A percentile compares a stretch with the other conserved stretches of the same genome.
phyloP scores from a whole-genome alignment of 306 rosid genomes.

The Nissolia schottii region DNA sequence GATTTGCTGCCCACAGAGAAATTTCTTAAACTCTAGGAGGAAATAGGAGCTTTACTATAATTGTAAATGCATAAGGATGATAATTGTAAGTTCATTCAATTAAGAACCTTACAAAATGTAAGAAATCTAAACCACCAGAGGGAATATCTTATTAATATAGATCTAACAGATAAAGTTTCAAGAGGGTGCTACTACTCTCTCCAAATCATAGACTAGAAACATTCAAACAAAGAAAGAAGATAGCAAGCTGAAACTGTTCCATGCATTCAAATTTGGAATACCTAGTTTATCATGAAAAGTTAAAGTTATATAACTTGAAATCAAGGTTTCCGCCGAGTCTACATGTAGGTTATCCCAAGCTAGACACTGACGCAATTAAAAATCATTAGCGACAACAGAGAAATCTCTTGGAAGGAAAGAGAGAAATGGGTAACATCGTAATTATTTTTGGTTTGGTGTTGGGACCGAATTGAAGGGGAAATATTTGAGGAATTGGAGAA shows the following conservation, averaged over 20 bases:
- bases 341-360: not conserved
- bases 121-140: not conserved
- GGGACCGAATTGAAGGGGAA: too few relatives aligned
- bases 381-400: not conserved
- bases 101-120: not conserved
- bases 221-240: not conserved
- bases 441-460: too few relatives aligned
- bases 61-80: slow-evolving; percentile 20
- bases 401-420: not conserved
- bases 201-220: not conserved
- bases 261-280: not conserved
- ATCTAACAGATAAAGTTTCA: not conserved
- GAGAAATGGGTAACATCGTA: not conserved
- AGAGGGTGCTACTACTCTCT: not conserved
- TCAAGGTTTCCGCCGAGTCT: not conserved
- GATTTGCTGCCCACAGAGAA: slow-evolving; percentile 70
- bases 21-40: slow-evolving; percentile 3
- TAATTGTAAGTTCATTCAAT: not conserved
- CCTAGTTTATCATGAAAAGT: not conserved
- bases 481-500: too few relatives aligned
- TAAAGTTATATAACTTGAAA: not conserved
- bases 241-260: not conserved
- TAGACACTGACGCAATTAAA: not conserved
- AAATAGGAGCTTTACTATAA: slow-evolving; percentile 3
- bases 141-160: not conserved